These are phyloP conservation scores for Rhizopogon vinicolor DNA, from an alignment of 768 basidiomycete genomes.

Conservation along the genomic window DNA sequence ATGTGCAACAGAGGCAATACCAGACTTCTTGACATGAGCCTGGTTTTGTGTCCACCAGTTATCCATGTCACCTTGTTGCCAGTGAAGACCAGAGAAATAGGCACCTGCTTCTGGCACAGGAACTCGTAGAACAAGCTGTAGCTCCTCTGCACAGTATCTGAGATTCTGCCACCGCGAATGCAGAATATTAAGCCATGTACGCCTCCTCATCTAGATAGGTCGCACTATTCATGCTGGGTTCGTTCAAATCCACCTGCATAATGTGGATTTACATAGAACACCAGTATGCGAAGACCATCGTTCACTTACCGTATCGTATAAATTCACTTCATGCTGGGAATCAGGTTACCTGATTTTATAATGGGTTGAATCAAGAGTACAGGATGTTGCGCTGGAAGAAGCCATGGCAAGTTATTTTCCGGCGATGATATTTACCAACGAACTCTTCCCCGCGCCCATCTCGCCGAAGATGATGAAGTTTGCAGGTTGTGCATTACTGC, in stretches of 20 bases:
- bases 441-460: too few relatives aligned
- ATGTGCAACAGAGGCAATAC: conserved; percentile 22
- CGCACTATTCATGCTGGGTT: conserved; percentile 19
- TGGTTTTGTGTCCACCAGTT: conserved; percentile 29
- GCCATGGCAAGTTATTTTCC: too few relatives aligned
- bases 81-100: conserved; percentile 27
- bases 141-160: conserved; percentile 19
- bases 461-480: too few relatives aligned
- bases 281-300: too few relatives aligned
- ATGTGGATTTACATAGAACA: neutral
- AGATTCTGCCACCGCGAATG: conserved; percentile 24
- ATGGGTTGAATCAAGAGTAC: too few relatives aligned
- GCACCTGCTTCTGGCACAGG: conserved; percentile 27
- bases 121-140: conserved; percentile 29
- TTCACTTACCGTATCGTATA: too few relatives aligned
- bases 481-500: too few relatives aligned
- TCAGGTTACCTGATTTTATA: too few relatives aligned
- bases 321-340: too few relatives aligned
- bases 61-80: conserved; percentile 27
- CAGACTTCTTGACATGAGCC: conserved; percentile 12
- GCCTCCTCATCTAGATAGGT: conserved; percentile 25
- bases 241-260: conserved; percentile 19
- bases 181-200: conserved; percentile 37
- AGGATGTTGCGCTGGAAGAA: too few relatives aligned
- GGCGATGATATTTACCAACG: too few relatives aligned